A percentile compares a stretch with the other conserved stretches of the same genome.
These are phyloP conservation scores for Pseudocercospora fuligena DNA, from an alignment of 2,329 filamentous ascomycete species.

Conservation along the genomic window DNA sequence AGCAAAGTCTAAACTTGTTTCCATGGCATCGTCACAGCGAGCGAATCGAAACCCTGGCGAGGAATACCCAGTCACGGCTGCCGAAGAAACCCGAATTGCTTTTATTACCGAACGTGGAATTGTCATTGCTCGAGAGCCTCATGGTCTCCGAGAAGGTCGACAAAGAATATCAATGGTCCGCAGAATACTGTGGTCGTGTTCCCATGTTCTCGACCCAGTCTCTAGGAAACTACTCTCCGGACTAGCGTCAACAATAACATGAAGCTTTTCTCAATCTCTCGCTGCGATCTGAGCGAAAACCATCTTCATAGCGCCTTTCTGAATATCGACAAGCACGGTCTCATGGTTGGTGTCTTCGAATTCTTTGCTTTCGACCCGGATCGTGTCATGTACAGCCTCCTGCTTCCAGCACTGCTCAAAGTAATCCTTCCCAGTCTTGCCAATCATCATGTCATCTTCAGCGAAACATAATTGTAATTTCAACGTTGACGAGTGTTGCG, in stretches of 20 bases:
- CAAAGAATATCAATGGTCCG: too few species aligned
- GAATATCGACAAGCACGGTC: constrained; percentile 31
- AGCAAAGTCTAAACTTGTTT: neutral
- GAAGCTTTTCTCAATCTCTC: neutral
- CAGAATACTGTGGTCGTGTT: neutral
- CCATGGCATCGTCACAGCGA: neutral
- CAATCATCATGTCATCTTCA: constrained; percentile 50
- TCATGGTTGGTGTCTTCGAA: constrained; percentile 50
- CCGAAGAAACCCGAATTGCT: too few species aligned
- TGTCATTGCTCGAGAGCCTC: too few species aligned
- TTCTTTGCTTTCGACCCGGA: constrained; percentile 43
- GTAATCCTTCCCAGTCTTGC: constrained; percentile 48
- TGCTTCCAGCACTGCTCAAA: constrained; percentile 49
- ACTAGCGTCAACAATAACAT: neutral
- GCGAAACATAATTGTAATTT: constrained; percentile 44
- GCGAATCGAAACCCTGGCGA: neutral
- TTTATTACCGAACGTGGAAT: too few species aligned
- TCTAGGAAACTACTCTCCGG: neutral
- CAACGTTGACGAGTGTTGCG: constrained; percentile 25
- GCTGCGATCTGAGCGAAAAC: constrained; percentile 30
- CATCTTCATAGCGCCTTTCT: constrained; percentile 31
- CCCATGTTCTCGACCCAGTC: neutral
- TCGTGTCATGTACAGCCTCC: constrained; percentile 33
- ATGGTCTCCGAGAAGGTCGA: too few species aligned
- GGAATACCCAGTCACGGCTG: neutral